These are phyloP conservation scores for Umbellularia californica DNA, from an alignment of 164 flowering plant genomes.

Conservation along the genomic window DNA sequence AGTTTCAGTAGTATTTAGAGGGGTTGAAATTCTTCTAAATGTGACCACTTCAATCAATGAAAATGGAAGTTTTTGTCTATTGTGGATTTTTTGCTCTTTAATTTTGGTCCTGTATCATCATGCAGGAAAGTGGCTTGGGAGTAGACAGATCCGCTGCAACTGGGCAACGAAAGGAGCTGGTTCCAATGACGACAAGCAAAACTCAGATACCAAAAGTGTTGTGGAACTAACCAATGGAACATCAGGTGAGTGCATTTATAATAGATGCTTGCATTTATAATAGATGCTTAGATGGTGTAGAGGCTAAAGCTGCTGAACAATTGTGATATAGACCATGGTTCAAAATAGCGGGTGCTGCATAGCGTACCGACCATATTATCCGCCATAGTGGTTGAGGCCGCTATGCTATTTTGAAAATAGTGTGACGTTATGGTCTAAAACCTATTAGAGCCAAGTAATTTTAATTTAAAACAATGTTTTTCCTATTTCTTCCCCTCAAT, in stretches of 20 bases:
- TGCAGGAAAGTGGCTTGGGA: constrained; percentile 96
- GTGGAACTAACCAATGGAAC: constrained; percentile 85
- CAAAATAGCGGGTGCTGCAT: no score
- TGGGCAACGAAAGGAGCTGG: constrained; percentile 99
- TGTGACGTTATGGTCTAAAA: no score
- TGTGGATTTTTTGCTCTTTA: no score
- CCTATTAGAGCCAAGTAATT: no score
- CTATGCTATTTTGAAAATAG: no score
- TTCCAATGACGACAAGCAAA: constrained; percentile 65
- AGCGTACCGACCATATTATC: no score
- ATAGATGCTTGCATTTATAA: constrained; percentile 1
- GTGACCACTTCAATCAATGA: no score
- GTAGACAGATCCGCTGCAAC: constrained; percentile 93
- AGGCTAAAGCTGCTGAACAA: background rate
- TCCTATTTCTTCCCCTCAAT: no score
- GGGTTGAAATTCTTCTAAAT: no score
- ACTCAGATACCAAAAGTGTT: constrained; percentile 70
- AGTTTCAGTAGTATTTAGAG: background rate
- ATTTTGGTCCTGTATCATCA: background rate
- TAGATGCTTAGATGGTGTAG: background rate
- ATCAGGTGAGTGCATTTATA: constrained; percentile 51
- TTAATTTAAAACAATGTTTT: no score
- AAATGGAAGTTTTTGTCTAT: no score
- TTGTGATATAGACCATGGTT: background rate
- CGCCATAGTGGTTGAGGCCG: no score